phyloP scores from a whole-genome alignment of 1,284 basidiomycete genomes.

The Cutaneotrichosporon mucoides region DNA sequence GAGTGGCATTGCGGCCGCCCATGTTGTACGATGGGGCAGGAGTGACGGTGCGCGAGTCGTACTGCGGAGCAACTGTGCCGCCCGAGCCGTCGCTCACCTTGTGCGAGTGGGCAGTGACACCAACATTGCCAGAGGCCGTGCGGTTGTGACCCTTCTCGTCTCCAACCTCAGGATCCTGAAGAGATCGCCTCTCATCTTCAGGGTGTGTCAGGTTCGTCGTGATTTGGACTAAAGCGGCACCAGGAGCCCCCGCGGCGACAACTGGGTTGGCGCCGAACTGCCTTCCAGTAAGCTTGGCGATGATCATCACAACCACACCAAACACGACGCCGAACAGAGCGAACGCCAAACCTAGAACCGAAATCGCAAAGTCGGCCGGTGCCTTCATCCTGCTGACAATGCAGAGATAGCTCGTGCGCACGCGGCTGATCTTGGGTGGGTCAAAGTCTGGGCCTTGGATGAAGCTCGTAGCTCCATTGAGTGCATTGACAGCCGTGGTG shows the following conservation, averaged over 20 bases:
- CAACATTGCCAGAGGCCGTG: background rate
- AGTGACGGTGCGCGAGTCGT: constrained; percentile 3
- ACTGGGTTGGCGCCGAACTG: constrained; percentile 5
- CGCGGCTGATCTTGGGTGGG: constrained; percentile 9
- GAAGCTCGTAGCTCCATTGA: constrained; percentile 12
- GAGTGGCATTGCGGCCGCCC: background rate
- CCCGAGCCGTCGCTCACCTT: background rate
- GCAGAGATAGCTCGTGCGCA: constrained; percentile 21
- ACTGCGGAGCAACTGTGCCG: background rate
- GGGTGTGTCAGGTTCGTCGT: constrained; percentile 4
- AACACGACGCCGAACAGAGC: constrained; percentile 20
- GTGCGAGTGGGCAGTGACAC: background rate
- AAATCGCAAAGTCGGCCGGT: constrained; percentile 14
- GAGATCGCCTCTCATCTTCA: background rate
- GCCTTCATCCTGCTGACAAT: constrained; percentile 16
- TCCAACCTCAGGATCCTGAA: background rate
- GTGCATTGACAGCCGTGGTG: constrained; percentile 5
- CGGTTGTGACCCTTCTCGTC: background rate
- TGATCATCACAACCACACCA: constrained; percentile 6
- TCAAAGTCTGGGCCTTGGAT: constrained; percentile 4
- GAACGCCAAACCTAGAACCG: constrained; percentile 16
- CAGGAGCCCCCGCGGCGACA: constrained; percentile 2
- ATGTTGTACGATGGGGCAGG: constrained; percentile 5
- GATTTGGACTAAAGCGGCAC: background rate
- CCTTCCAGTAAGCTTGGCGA: constrained; percentile 14